Base-by-base conservation (phyloP, 2,329 filamentous ascomycete species). In the Dothideomycetes sp. region DNA sequence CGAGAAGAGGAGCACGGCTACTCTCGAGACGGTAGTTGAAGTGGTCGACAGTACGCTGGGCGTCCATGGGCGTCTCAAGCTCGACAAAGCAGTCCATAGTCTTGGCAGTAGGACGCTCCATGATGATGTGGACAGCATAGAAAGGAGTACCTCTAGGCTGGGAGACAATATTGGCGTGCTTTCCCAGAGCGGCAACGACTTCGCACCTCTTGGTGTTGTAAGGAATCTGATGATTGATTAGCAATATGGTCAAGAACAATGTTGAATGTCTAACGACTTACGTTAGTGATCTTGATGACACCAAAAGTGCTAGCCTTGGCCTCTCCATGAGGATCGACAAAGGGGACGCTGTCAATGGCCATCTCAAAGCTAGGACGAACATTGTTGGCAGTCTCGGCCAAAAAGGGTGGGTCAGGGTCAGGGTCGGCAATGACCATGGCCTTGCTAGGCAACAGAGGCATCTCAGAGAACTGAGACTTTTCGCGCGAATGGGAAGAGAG, bases 71-170 rank as follows among this genome's bases (percentile, higher is more conserved):
- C 13, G 46, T 53, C n/a, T 51, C 45, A 24, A 73, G 62, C 41
- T 75, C 71, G 27, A 71, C 60, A 47, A 62, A 75, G 45, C 63
- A 68, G 38, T 73, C 69, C 63, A 70, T 70, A 1, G 71, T 74
- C 58, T 74, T 74, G 13, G 67, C 69, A n/a, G 69, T 72, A 16
- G 67, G 64, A 16, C 70, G 68, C 46, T 75, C 71, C 70, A 74
- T 74, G 43, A 74, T 69, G 46, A 75, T 71, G 48, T 74, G 71
- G n/a, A 73, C 59, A 1, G 69, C 59, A 30, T 59, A 65, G 19
- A 67, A 70, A 4, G 57, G 48, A 5, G 53, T 49, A 19, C 53
- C 52, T 5, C 22, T 24, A 4, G 54, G 54, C 45, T 50, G 45
- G 18, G 53, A 49, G 13, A 68, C 49, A 24, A 67, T 51, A 12